These are phyloP conservation scores for Knufia petricola DNA, from an alignment of 2,329 filamentous ascomycete species.

Conservation along the genomic window DNA sequence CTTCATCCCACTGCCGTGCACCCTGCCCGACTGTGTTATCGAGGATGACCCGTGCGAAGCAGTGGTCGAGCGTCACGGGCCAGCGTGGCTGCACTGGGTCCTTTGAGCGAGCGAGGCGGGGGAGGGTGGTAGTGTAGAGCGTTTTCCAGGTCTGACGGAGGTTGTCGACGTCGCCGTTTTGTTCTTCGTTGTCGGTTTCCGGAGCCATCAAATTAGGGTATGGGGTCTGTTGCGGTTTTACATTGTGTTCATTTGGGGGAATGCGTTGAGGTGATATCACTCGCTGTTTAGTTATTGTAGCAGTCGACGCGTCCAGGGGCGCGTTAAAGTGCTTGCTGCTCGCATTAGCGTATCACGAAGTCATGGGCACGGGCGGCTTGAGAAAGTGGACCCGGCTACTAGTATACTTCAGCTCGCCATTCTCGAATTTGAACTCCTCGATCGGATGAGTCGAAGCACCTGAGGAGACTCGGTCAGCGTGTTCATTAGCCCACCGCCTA, in stretches of 20 bases:
- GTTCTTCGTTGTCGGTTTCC: background rate
- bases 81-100: slow-evolving; percentile 28
- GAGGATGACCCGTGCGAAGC: slow-evolving; percentile 23
- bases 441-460: too few relatives aligned
- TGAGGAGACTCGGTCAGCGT: too few relatives aligned
- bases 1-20: slow-evolving; percentile 32
- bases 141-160: slow-evolving; percentile 19
- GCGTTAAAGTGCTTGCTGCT: background rate
- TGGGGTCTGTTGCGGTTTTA: too few relatives aligned
- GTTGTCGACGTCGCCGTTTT: slow-evolving; percentile 5
- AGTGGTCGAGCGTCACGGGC: slow-evolving; percentile 30
- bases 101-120: slow-evolving; percentile 18
- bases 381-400: too few relatives aligned
- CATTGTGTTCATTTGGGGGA: too few relatives aligned
- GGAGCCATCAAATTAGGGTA: too few relatives aligned
- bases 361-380: background rate
- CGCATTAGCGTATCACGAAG: background rate
- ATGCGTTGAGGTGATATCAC: too few relatives aligned
- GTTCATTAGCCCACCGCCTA: too few relatives aligned
- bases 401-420: background rate
- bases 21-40: slow-evolving; percentile 32
- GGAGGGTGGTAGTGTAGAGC: slow-evolving; percentile 23
- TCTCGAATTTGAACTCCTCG: too few relatives aligned
- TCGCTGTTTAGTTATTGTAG: too few relatives aligned
- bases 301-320: background rate